Evolutionary conservation across 345 rosid genomes (phyloP), one percentile per base, ranked within the genome.

Genomic region (Leavenworthia alabamica): DNA sequence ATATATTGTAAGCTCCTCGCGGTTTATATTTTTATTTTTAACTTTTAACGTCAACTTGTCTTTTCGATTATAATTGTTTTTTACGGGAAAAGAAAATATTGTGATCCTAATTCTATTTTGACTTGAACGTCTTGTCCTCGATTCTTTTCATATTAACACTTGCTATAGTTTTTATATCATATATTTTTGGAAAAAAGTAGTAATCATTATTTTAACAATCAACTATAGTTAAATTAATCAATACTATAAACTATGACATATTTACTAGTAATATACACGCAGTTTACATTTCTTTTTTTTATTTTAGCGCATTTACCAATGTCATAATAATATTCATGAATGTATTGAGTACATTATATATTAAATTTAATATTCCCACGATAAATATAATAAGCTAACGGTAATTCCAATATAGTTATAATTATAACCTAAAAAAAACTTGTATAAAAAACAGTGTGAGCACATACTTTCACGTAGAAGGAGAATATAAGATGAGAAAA

Each of bases 141-240:
- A 54, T 70, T 62, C 74, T 62, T 54, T 70, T 70, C 58, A 62
- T 46, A 69, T 53, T 17, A 54, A 54, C 62, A 70, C 27, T 53
- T 44, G 31, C 61, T 43, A 48, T 52, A n/a, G 15, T 51, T 20
- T 1, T 20, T 20, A 53, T 17, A 5, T 52, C 41, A 26, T 7
- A 31, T 32, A 32, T 3, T 10, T 32, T 32, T 32, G 33, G 31
- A 29, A 26, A 8, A 1, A 12, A 8, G 3, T n/a, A 3, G 0
- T 51, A 20, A 14, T 31, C 14, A 6, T 46, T 36, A 36, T 4
- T 4, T 10, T 14, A 11, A 11, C 22, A 4, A 40, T 41, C 64
- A 57, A 47, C 50, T 57, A n/a, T 46, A 1, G 6, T 27, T 47
- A 66, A 24, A 33, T 12, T 55, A 54, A 24, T 28, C 41, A 43